Base-by-base conservation (phyloP, 1,284 basidiomycete genomes). In the Anthracocystis panici-leucophaei region DNA sequence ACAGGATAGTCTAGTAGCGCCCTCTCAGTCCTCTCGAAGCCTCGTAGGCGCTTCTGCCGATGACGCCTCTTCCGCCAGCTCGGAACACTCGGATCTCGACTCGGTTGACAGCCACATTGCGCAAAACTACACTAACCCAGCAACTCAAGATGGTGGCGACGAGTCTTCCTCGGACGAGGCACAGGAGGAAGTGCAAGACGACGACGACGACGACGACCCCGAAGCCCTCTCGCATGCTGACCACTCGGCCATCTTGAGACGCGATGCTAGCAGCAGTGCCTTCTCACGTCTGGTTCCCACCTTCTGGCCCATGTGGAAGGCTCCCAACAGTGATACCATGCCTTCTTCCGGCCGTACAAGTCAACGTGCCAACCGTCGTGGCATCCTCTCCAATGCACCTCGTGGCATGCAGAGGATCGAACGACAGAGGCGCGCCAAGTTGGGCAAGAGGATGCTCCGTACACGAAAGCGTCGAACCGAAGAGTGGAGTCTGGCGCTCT, bases 401-500 rank as follows among this genome's bases (percentile, higher is more conserved):
- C 66, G 72, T 16, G 68, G 62, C 23, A 62, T 78, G 38, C 66
- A 58, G 9, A 53, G 70, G 42, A 72, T 70, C 50, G 71, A 65
- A 6, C 66, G 62, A 16, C 58, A 67, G 57, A 56, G 75, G 25
- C 57, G 75, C 21, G 63, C 63, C 27, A 75, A 65, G 49, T 48
- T 45, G 2, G 55, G 42, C 16, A 55, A 66, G 14, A 60, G 57
- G 48, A 35, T 25, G 7, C 57, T 62, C 23, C 68, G 56, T 31
- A 71, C 60, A 5, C 63, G 71, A 29, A 78, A 72, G 59, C 65
- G 75, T 49, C 82, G 75, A 85, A 91, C 89, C 23, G 86, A 88
- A 18, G 90, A 91, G 74, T 96, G 95, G 94, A 87, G 88, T 48
- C 85, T 92, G 21, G 93, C 93, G 0, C 87, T 93, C 23, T 87